Conservation (phyloP, 257 asterid species). For the Haberlea rhodopensis region DNA sequence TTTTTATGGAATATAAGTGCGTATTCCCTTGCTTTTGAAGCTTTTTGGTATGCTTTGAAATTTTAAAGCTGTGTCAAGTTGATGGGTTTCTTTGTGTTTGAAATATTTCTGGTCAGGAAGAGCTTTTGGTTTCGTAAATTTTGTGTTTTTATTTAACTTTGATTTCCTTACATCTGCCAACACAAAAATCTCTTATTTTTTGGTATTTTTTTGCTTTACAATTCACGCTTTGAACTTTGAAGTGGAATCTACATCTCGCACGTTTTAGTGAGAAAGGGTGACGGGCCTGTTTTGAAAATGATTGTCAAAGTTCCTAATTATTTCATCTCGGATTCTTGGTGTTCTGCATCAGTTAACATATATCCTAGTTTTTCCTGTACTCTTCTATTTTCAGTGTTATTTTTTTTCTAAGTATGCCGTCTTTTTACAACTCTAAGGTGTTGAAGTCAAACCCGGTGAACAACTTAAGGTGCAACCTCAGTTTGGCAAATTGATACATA, state of each 20-base stretch:
- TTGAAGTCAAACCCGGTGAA: conserved; percentile 63
- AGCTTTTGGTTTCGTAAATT: background rate
- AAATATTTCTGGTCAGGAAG: background rate
- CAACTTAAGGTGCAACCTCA: conserved; percentile 47
- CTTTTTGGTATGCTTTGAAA: background rate
- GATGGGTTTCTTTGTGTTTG: background rate
- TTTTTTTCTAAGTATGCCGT: background rate
- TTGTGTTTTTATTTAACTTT: background rate
- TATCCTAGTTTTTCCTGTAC: background rate
- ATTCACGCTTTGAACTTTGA: background rate
- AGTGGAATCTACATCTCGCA: background rate
- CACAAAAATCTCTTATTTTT: background rate
- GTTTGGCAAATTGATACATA: conserved; percentile 41
- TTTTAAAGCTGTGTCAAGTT: background rate
- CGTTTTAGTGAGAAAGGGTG: background rate
- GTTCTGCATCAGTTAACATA: background rate
- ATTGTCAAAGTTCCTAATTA: too few species aligned
- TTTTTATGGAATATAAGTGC: too few species aligned
- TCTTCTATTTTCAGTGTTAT: background rate
- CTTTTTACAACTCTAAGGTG: conserved; percentile 37
- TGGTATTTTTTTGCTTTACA: background rate
- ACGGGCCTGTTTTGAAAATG: background rate
- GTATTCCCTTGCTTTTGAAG: background rate
- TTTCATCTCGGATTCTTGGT: background rate
- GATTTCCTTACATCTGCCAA: conserved; percentile 20